Base-by-base conservation (phyloP, 352 stramenopile genomes). In the Halophytophthora polymorphica region DNA sequence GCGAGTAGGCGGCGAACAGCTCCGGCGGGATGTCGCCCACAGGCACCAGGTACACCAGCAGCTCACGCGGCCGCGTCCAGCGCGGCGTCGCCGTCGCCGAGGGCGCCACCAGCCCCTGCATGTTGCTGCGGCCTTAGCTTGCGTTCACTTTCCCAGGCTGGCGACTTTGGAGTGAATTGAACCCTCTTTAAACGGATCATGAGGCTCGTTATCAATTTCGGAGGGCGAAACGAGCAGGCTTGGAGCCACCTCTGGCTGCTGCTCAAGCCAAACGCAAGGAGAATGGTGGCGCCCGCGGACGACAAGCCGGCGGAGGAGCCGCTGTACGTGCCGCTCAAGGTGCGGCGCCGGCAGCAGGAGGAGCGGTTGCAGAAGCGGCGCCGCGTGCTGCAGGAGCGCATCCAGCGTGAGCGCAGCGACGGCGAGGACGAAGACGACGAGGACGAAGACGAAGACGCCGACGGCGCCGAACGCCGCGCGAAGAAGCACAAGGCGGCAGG, bases 41-140 rank as follows among this genome's bases (percentile, higher is more conserved):
- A 10, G 83, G 83, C 37, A 87, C 77, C 35, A 91, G 61, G 58
- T 94, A 94, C 50, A 94, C 77, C 53, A 94, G 80, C 46, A 92
- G 76, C 69, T 92, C 69, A 42, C 70, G 58, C 50, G 69, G 73
- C 37, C 77, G 73, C 61, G 66, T 83, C 81, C 81, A 91, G 17
- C 67, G 73, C 39, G 67, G 63, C 50, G 47, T 35, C 33, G 58
- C 6, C 50, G 57, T 15, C 50, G 66, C 39, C 15, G 48, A 35
- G 45, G 64, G 57, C 53, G 60, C 50, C 21, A 59, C 63, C 42
- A 65, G 62, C 48, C 44, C 58, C 51, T 66, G 68, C 65, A 74
- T 74, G 50, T 17, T 37, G 25, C 25, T n/a, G n/a, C n/a, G n/a
- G n/a, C n/a, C n/a, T n/a, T n/a, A n/a, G n/a, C n/a, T n/a, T n/a